Conservation (phyloP, 805 yeast genomes). For the Wilhelminamyces savonicus region DNA sequence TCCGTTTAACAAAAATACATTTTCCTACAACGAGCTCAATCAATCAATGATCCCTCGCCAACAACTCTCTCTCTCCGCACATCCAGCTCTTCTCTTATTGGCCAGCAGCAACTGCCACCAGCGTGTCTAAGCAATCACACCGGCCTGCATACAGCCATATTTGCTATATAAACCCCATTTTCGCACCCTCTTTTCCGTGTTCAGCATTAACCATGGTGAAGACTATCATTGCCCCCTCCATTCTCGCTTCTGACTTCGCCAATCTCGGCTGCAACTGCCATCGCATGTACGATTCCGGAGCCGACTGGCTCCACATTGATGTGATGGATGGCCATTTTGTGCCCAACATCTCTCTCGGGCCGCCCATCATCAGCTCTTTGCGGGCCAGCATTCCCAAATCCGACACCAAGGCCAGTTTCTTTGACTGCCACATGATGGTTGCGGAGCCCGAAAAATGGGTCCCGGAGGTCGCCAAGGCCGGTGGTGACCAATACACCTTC, state of each 20-base stretch:
- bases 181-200: no score
- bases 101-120: no score
- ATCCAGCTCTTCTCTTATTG: no score
- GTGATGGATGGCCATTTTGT: slow-evolving; percentile 99
- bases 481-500: slow-evolving; percentile 94
- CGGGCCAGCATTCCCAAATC: slow-evolving; percentile 72
- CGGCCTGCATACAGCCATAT: no score
- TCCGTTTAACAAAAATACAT: no score
- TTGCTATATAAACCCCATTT: no score
- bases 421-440: slow-evolving; percentile 99
- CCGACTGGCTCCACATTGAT: slow-evolving; percentile 97
- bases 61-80: no score
- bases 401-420: slow-evolving; percentile 44
- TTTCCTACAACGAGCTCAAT: no score
- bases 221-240: slow-evolving; percentile 89
- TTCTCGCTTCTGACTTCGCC: slow-evolving; percentile 88
- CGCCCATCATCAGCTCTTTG: slow-evolving; percentile 76
- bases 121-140: no score
- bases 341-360: slow-evolving; percentile 92
- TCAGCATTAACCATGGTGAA: slow-evolving; percentile 48
- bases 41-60: no score
- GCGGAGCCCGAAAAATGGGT: slow-evolving; percentile 91
- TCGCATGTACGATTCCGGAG: slow-evolving; percentile 68
- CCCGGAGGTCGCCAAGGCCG: slow-evolving; percentile 82
- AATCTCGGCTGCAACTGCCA: slow-evolving; percentile 84